Evolutionary conservation across 202 grass and related monocot genomes (phyloP), one percentile per base, ranked within the genome.

Genomic region (Zizania palustris): DNA sequence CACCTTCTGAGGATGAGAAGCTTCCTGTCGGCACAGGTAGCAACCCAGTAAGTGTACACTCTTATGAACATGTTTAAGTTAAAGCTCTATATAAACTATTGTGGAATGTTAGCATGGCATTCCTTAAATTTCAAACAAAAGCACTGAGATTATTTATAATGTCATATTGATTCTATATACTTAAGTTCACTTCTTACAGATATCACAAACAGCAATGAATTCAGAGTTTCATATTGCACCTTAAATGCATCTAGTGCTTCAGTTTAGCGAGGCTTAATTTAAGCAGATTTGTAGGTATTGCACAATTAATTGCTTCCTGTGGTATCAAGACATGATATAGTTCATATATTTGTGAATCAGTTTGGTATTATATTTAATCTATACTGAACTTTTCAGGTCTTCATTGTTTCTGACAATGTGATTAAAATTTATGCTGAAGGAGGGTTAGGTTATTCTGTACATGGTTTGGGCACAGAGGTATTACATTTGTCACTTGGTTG

Each of bases 11-110:
- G 72, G 89, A 98, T 76, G 96, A 95, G 53, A 92, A 90, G 72
- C 85, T 98, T 85, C 96, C 91, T 85, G 91, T 98, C 57, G 96
- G 96, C 82, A 98, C 96, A 50, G 96, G 96, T 85, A 98, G 96
- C 91, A 98, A 98, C 79, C 96, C 96, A 69, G 96, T 98, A 98
- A 90, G 96, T 95, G 79, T 58, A 82, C 69, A 75, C 12, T 75
- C 60, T 81, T 40, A 10, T 69, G 19, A 44, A 5, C 36, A 16
- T 49, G 6, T 33, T 44, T 80, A 58, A 33, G 45, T 74, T 67
- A 45, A 35, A 73, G n/a, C 15, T 46, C 21, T 61, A n/a, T 21
- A 72, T 46, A 63, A 81, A 34, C 18, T 15, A 80, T 77, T 63
- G 28, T 67, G 36, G 18, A 46, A 57, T 36, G 50, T 73, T 79